These are phyloP conservation scores for Dissoconium aciculare DNA, from an alignment of 2,329 filamentous ascomycete species.

Conservation along the genomic window DNA sequence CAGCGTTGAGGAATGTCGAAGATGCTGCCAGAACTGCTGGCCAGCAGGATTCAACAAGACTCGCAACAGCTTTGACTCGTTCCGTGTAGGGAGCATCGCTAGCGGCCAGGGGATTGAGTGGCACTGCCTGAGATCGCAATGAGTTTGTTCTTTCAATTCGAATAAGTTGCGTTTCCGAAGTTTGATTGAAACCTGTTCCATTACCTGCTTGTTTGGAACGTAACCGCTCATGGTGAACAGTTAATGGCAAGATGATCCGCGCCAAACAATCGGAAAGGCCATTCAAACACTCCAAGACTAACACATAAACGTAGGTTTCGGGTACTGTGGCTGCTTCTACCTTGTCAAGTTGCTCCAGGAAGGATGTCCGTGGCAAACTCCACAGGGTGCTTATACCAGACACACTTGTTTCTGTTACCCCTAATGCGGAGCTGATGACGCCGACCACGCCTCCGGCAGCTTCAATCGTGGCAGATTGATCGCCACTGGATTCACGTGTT, in stretches of 20 bases:
- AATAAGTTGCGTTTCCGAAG: conserved; percentile 15
- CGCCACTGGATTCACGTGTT: conserved; percentile 41
- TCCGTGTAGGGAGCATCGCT: conserved; percentile 55
- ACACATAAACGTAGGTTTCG: conserved; percentile 84
- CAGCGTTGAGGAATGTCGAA: conserved; percentile 85
- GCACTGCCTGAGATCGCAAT: conserved; percentile 60
- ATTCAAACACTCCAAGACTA: conserved; percentile 78
- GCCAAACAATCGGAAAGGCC: conserved; percentile 83
- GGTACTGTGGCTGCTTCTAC: conserved; percentile 67
- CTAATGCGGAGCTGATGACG: conserved; percentile 61
- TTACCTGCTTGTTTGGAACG: conserved; percentile 19
- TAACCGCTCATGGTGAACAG: conserved; percentile 58
- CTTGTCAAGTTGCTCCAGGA: conserved; percentile 91
- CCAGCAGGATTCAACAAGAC: conserved; percentile 84
- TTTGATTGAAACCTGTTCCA: conserved; percentile 2
- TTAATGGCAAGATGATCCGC: conserved; percentile 82
- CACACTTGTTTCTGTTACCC: conserved; percentile 49
- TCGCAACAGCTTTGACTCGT: conserved; percentile 62
- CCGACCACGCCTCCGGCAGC: conserved; percentile 66
- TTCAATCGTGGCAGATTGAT: conserved; percentile 79
- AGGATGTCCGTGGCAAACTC: conserved; percentile 75
- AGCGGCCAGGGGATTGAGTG: conserved; percentile 67
- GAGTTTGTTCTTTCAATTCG: conserved; percentile 40
- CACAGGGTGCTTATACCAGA: conserved; percentile 76
- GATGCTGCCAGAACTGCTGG: conserved; percentile 87